phyloP scores from a whole-genome alignment of 2,329 filamentous ascomycete genomes.

The Epichloe uncinata region DNA sequence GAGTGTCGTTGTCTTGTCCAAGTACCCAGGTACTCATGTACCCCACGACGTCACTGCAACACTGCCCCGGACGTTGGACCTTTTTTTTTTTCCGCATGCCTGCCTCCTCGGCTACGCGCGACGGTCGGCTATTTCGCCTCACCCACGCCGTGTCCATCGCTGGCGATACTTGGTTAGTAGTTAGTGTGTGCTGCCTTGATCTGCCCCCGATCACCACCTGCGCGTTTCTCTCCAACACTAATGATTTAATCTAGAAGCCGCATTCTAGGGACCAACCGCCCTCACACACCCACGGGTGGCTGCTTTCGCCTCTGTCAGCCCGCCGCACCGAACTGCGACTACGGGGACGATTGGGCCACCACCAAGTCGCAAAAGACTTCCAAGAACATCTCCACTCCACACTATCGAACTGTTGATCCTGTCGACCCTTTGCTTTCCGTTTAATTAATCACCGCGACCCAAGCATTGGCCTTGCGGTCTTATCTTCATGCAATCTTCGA shows the following conservation, averaged over 20 bases:
- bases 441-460: slow-evolving; percentile 1
- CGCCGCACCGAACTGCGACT: not conserved
- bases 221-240: slow-evolving; percentile 1
- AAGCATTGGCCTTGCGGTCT: slow-evolving; percentile 1
- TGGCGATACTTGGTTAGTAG: not conserved
- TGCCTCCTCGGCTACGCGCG: slow-evolving; percentile 4
- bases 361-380: slow-evolving; percentile 1
- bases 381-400: slow-evolving; percentile 5
- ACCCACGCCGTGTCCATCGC: not conserved
- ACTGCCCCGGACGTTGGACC: not conserved
- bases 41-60: not conserved
- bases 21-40: not conserved
- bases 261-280: not conserved
- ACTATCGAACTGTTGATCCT: not conserved
- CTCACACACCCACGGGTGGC: slow-evolving; percentile 10
- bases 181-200: not conserved
- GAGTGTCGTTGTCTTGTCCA: not conserved
- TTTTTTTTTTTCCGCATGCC: not conserved
- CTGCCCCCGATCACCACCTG: not conserved
- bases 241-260: not conserved
- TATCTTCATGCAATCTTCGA: slow-evolving; percentile 3
- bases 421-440: not conserved
- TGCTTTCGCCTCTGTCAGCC: slow-evolving; percentile 7
- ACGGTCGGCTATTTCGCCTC: slow-evolving; percentile 2
- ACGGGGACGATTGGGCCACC: not conserved